phyloP scores from a whole-genome alignment of 495 filamentous ascomycete genomes.

The Cercophora sp. region DNA sequence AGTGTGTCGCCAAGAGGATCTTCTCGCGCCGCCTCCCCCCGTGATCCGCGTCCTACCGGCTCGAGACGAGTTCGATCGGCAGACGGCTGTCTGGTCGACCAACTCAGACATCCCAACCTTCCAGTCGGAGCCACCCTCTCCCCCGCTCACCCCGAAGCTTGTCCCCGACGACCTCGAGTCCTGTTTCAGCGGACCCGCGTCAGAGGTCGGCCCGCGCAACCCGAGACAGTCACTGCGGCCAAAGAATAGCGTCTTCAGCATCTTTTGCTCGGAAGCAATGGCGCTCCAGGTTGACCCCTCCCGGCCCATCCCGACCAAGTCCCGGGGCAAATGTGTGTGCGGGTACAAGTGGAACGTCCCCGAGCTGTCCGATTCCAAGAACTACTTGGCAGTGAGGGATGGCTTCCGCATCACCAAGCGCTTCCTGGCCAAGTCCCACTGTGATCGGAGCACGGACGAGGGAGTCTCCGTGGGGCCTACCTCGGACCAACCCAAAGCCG shows the following conservation, averaged over 20 bases:
- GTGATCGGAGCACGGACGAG: constrained; percentile 21
- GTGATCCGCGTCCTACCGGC: constrained; percentile 1
- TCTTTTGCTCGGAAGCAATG: constrained; percentile 37
- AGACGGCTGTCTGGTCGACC: constrained; percentile 14
- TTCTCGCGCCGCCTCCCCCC: neutral
- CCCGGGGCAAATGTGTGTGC: constrained; percentile 26
- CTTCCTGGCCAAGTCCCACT: constrained; percentile 39
- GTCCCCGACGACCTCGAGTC: constrained; percentile 25
- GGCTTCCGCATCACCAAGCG: constrained; percentile 34
- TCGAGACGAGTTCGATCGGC: constrained; percentile 14
- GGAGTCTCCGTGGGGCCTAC: constrained; percentile 5
- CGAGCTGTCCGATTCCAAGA: constrained; percentile 8
- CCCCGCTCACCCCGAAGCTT: constrained; percentile 34
- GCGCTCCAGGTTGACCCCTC: constrained; percentile 32
- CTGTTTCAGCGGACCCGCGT: constrained; percentile 11
- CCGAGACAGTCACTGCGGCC: constrained; percentile 16
- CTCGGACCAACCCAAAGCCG: constrained; percentile 15
- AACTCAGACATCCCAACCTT: constrained; percentile 16
- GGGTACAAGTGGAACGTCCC: constrained; percentile 32
- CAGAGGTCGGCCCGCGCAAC: constrained; percentile 7
- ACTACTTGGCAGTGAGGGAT: constrained; percentile 25
- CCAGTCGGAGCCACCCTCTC: constrained; percentile 35
- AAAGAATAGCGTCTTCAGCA: constrained; percentile 38
- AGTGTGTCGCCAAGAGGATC: constrained; percentile 8
- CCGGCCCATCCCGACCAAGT: constrained; percentile 20